Base-by-base conservation (phyloP, 1,284 basidiomycete species). In the Leccinum subatratum region DNA sequence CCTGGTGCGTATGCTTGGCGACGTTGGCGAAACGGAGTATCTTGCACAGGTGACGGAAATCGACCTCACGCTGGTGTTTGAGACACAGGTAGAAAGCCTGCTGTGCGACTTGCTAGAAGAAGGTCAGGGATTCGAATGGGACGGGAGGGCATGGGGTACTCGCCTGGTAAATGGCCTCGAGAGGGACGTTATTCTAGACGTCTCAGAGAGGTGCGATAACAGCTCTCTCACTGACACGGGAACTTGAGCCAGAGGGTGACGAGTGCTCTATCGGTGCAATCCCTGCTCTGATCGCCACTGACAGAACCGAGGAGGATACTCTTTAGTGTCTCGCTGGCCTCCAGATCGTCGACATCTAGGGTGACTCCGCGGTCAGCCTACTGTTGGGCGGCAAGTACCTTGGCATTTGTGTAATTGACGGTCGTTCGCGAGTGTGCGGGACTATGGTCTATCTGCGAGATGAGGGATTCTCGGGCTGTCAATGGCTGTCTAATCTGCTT, bases 161-260 rank as follows among this genome's bases (percentile, higher is more conserved):
- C 64, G 92, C 94, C 85, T 98, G 96, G 81, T 99, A 99, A 71
- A 98, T 94, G 14, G 85, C 81, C 80, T 99, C 97, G 65, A 99
- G 81, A 60, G 96, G 85, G 57, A 95, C 93, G 77, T 98, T 99
- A 79, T 98, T 98, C 78, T 98, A 96, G 72, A 98, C 9, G 96
- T 96, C 82, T 99, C 97, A 99, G 84, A 8, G 93, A 94, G 34
- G 95, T 98, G 68, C 97, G 90, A 79, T 98, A 98, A 70, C 94
- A n/a, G n/a, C n/a, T 94, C 84, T 99, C 96, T 95, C 96, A 99
- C 34, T n/a, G n/a, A n/a, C n/a, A n/a, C n/a, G 96, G 85, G 80
- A 98, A 98, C 79, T 97, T 96, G 77, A 99, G 90, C 90, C 95
- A 98, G 2, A 97, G 96, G 0, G 94, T 97, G 70, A 99, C 95